phyloP scores from a whole-genome alignment of 208 protist species.

The Chromosphaera perkinsii region DNA sequence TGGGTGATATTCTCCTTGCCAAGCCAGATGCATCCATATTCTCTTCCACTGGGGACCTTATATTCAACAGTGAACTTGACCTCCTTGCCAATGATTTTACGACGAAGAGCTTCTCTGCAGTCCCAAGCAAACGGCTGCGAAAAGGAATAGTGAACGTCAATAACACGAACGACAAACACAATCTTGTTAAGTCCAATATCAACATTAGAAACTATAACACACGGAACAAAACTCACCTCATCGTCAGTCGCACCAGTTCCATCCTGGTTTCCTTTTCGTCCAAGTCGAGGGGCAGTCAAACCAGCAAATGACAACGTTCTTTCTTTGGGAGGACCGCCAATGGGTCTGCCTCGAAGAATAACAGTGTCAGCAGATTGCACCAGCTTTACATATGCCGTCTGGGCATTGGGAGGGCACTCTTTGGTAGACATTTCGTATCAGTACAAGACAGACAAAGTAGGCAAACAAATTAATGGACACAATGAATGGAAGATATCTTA shows the following conservation, averaged over 20 bases:
- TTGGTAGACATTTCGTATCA: no score
- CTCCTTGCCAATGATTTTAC: conserved; percentile 35
- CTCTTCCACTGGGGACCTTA: conserved; percentile 22
- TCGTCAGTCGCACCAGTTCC: conserved; percentile 5
- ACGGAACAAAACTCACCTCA: conserved; percentile 5
- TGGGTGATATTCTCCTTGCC: conserved; percentile 9
- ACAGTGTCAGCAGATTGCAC: conserved; percentile 45
- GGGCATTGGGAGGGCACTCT: no score
- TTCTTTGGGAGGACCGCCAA: conserved; percentile 21
- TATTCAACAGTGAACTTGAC: conserved; percentile 38
- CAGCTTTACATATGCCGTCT: conserved; percentile 85
- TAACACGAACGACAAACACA: background rate
- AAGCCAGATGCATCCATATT: conserved; percentile 23
- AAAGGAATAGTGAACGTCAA: background rate
- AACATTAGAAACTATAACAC: background rate
- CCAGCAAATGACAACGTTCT: conserved; percentile 13
- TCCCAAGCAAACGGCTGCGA: conserved; percentile 48
- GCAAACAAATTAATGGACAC: no score
- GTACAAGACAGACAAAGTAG: no score
- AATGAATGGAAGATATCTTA: no score
- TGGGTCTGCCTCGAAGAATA: conserved; percentile 32
- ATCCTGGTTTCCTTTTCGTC: background rate
- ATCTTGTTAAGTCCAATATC: background rate
- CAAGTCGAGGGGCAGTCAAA: conserved; percentile 24
- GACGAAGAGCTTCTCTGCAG: conserved; percentile 46